Percentiles rank a stretch among this genome's conserved stretches.
Conservation (phyloP, 179 eudicot genomes). For the Carnegiea gigantea region DNA sequence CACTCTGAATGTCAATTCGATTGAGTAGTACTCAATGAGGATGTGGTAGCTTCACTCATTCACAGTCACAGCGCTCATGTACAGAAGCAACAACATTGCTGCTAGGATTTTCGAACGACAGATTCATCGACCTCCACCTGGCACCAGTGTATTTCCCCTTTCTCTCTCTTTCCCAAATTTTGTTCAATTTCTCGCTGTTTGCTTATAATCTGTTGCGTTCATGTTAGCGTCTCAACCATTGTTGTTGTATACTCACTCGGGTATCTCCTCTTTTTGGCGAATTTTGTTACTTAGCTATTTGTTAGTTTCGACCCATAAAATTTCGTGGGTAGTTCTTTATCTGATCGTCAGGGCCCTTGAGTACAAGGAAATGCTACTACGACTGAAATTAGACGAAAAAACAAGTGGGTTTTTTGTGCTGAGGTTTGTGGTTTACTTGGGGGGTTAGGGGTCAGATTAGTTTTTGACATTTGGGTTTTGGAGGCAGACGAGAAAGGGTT, state of each 20-base stretch:
- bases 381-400: not conserved
- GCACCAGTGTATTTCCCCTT: slow-evolving; percentile 57
- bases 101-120: slow-evolving; percentile 91
- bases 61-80: slow-evolving; percentile 49
- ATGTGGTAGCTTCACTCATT: not conserved
- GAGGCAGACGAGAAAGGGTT: not conserved
- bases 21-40: not conserved
- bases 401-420: not conserved
- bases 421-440: not conserved
- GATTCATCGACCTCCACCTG: slow-evolving; percentile 74
- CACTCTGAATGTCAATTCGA: not conserved
- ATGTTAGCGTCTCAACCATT: not conserved
- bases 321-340: not conserved
- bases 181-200: not conserved
- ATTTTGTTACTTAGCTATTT: not conserved
- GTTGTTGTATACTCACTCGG: not conserved
- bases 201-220: not conserved
- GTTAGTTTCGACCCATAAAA: not conserved
- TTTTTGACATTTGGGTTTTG: not conserved
- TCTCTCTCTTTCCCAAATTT: not conserved
- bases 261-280: not conserved
- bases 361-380: not conserved
- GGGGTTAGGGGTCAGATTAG: not conserved
- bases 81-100: slow-evolving; percentile 70
- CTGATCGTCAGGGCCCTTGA: too few species aligned